A percentile compares a stretch with the other conserved stretches of the same genome.
Evolutionary conservation across 768 basidiomycete species (phyloP).

Genomic region (Agaricus blazei): DNA sequence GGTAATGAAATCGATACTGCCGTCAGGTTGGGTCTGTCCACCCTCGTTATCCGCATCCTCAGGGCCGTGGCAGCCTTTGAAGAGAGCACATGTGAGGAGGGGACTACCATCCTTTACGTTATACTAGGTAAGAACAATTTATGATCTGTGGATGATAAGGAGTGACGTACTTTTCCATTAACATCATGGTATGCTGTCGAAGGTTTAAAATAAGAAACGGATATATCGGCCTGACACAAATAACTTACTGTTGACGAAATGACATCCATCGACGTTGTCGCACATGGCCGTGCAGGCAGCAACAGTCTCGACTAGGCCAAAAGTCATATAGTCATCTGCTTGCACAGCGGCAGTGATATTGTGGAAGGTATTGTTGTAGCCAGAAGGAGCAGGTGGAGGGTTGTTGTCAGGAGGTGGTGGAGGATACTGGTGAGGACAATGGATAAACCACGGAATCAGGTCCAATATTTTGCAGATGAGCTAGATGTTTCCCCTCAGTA

Average conservation of each 20-base stretch:
- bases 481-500: not conserved
- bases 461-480: slow-evolving; percentile 11
- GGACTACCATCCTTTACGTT: slow-evolving; percentile 26
- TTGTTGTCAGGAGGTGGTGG: slow-evolving; percentile 18
- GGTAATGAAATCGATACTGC: slow-evolving; percentile 24
- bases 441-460: slow-evolving; percentile 28
- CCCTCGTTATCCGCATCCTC: slow-evolving; percentile 25
- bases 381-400: slow-evolving; percentile 16
- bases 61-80: slow-evolving; percentile 22
- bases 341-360: slow-evolving; percentile 26
- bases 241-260: slow-evolving; percentile 27
- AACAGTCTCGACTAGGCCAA: slow-evolving; percentile 26
- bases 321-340: slow-evolving; percentile 30
- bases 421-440: slow-evolving; percentile 20
- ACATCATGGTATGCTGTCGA: slow-evolving; percentile 28
- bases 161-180: slow-evolving; percentile 27
- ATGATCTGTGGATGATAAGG: not conserved
- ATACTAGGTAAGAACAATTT: not conserved
- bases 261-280: slow-evolving; percentile 23
- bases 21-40: slow-evolving; percentile 29
- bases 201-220: not conserved
- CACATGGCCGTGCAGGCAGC: slow-evolving; percentile 30
- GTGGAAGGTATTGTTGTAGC: slow-evolving; percentile 20
- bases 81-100: slow-evolving; percentile 30
- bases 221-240: not conserved